Percentiles rank a stretch among this genome's conserved stretches.
Conservation (phyloP, 176 grass and related monocot genomes). For the Guadua angustifolia region DNA sequence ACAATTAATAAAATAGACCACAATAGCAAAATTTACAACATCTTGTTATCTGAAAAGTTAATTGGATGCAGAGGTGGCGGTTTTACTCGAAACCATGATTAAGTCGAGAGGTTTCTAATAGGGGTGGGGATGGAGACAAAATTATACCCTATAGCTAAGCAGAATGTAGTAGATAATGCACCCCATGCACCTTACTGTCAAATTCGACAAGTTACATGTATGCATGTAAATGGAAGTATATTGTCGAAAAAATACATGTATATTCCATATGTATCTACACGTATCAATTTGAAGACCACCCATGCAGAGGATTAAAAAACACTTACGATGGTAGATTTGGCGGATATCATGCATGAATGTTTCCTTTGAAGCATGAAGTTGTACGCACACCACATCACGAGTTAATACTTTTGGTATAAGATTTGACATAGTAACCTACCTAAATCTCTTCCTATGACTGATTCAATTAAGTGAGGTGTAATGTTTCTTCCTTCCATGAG, state of each 20-base stretch:
- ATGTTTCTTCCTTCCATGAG: slow-evolving; percentile 52
- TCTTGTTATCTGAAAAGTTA: neutral
- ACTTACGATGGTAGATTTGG: neutral
- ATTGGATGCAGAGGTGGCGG: neutral
- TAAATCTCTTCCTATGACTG: slow-evolving; percentile 86
- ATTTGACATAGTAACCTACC: slow-evolving; percentile 44
- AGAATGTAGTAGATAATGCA: slow-evolving; percentile 7
- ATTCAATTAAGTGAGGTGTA: slow-evolving; percentile 52
- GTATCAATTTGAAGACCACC: neutral
- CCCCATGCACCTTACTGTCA: neutral
- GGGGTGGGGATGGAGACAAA: no score
- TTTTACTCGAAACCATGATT: slow-evolving; percentile 22
- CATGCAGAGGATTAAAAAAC: no score
- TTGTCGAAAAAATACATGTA: slow-evolving; percentile 1
- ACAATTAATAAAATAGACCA: neutral
- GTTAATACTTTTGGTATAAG: neutral
- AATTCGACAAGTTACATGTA: neutral
- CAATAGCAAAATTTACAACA: slow-evolving; percentile 8
- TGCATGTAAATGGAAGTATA: slow-evolving; percentile 4
- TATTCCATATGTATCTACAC: neutral
- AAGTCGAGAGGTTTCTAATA: no score
- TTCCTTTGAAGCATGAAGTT: neutral
- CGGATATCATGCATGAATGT: slow-evolving; percentile 16
- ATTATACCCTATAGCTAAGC: neutral
- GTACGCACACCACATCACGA: slow-evolving; percentile 16